phyloP scores from a whole-genome alignment of 371 early-diverging fungal genomes.

The Conidiobolus coronatus region DNA sequence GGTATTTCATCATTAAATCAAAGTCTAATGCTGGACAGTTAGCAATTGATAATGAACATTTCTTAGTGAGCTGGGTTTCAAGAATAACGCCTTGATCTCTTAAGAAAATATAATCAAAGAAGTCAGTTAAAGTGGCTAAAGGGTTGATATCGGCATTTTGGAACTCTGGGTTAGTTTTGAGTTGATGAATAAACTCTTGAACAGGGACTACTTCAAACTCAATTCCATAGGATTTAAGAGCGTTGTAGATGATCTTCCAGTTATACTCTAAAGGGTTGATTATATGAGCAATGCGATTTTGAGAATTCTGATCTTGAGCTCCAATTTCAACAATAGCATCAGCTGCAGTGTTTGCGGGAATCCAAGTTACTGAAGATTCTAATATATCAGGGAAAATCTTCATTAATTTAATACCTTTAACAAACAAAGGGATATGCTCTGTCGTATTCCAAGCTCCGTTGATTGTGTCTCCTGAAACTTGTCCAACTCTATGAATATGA shows the following conservation, averaged over 20 bases:
- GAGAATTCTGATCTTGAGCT: background rate
- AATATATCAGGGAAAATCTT: background rate
- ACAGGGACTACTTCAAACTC: background rate
- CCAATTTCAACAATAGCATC: background rate
- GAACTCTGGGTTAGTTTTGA: background rate
- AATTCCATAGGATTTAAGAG: too few relatives aligned
- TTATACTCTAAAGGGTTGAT: background rate
- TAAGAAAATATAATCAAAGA: too few relatives aligned
- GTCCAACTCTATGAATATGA: conserved; percentile 16
- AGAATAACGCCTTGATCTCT: too few relatives aligned
- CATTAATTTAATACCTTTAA: background rate
- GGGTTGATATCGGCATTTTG: conserved; percentile 2
- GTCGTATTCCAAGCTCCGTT: conserved; percentile 18
- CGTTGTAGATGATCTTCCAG: too few relatives aligned
- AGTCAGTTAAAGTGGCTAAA: background rate
- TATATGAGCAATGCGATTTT: background rate
- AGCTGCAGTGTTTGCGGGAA: conserved; percentile 1
- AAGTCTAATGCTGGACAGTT: background rate
- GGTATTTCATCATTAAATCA: conserved; percentile 1
- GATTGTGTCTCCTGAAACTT: conserved; percentile 14
- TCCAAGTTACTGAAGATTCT: background rate
- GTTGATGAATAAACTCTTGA: background rate
- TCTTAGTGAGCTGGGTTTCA: background rate
- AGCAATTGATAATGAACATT: background rate
- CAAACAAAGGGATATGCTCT: conserved; percentile 14